Evolutionary conservation across 768 basidiomycete species (phyloP).

Genomic region (Sporobolomyces roseus): DNA sequence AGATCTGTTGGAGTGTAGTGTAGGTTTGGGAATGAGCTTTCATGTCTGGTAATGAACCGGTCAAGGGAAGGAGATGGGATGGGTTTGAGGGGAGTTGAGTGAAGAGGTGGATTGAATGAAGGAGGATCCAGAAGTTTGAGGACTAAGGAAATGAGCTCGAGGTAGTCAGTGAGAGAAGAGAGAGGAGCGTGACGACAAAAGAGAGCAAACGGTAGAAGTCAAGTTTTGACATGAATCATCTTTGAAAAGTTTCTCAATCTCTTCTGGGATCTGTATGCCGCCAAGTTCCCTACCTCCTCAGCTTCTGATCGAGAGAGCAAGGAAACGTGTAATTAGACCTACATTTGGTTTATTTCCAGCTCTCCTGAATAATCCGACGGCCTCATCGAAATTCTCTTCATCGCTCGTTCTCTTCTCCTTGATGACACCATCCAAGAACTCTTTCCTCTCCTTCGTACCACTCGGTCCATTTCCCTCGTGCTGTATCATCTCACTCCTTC

Average conservation of each 20-base stretch:
- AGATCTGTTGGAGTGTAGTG: constrained; percentile 77
- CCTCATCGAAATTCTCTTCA: constrained; percentile 98
- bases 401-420: constrained; percentile 61
- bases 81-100: constrained; percentile 49
- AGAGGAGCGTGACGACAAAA: neutral
- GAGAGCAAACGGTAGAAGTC: constrained; percentile 49
- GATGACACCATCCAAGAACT: constrained; percentile 68
- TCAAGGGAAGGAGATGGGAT: constrained; percentile 66
- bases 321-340: neutral
- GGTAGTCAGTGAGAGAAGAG: neutral
- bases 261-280: constrained; percentile 62
- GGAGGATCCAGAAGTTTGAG: constrained; percentile 72
- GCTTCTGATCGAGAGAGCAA: neutral
- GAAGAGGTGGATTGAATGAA: constrained; percentile 69
- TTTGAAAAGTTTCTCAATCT: constrained; percentile 62
- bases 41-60: constrained; percentile 88
- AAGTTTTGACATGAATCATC: constrained; percentile 58
- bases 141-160: constrained; percentile 48
- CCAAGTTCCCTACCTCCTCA: too few species aligned
- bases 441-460: constrained; percentile 63
- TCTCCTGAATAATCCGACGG: constrained; percentile 69
- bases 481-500: too few species aligned
- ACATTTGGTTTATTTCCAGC: constrained; percentile 25
- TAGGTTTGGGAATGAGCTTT: constrained; percentile 81
- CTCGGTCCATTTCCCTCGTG: constrained; percentile 63